These are phyloP conservation scores for Globisporangium iwayamae DNA, from an alignment of 352 stramenopile genomes.

Conservation along the genomic window DNA sequence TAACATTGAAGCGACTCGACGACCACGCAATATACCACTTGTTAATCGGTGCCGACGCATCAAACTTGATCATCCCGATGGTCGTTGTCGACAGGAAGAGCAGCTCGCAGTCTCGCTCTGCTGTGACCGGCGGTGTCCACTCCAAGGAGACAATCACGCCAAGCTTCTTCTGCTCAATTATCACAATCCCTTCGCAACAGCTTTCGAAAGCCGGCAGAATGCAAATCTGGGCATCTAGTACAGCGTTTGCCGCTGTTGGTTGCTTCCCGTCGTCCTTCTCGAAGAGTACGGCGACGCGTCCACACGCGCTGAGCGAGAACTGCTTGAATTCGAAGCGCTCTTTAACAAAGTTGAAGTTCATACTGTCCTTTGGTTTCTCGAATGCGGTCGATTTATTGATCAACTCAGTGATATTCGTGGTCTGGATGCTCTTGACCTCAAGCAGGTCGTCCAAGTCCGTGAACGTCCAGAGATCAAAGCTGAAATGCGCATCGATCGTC, in stretches of 20 bases:
- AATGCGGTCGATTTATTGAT: constrained; percentile 19
- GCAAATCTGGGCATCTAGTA: constrained; percentile 30
- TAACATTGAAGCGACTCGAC: constrained; percentile 55
- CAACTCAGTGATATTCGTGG: constrained; percentile 33
- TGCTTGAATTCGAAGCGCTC: constrained; percentile 44
- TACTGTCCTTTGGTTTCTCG: constrained; percentile 24
- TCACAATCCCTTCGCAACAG: constrained; percentile 50
- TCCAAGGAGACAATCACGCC: constrained; percentile 53
- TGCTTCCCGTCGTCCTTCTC: constrained; percentile 11
- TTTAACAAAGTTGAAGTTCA: constrained; percentile 38
- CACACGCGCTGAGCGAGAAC: constrained; percentile 51
- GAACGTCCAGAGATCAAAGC: constrained; percentile 56
- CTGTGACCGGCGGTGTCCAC: constrained; percentile 55
- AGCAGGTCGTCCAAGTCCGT: constrained; percentile 48
- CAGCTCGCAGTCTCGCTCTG: constrained; percentile 49
- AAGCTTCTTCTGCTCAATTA: constrained; percentile 55
- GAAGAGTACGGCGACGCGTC: constrained; percentile 55
- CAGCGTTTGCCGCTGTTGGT: background rate
- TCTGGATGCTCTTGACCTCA: constrained; percentile 35
- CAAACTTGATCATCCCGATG: constrained; percentile 59
- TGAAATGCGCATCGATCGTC: constrained; percentile 35
- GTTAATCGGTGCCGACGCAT: constrained; percentile 30
- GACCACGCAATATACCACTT: constrained; percentile 62
- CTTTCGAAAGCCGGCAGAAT: constrained; percentile 49
- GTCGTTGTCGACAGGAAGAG: constrained; percentile 62